A percentile compares a stretch with the other conserved stretches of the same genome.
Evolutionary conservation across 2,329 filamentous ascomycete genomes (phyloP).

Genomic region (Neopestalotiopsis clavispora): DNA sequence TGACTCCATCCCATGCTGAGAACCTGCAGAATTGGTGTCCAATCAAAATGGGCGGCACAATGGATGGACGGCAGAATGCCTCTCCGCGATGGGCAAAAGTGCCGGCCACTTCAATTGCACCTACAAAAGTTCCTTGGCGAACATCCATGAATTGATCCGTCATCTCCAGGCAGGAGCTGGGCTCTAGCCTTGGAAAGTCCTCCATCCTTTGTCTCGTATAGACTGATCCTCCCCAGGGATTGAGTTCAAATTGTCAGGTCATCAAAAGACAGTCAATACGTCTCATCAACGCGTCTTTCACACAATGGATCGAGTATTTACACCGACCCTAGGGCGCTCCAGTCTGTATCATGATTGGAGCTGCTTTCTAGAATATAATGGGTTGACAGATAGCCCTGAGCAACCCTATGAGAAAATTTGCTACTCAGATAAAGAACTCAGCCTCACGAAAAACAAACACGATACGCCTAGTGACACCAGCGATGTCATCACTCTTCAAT

Average conservation of each 20-base stretch:
- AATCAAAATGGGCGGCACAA: neutral
- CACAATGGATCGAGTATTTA: no score
- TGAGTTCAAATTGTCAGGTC: no score
- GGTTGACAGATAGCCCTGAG: no score
- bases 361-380: no score
- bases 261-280: no score
- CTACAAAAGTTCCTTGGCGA: constrained; percentile 6
- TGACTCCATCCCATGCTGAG: neutral
- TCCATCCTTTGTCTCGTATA: neutral
- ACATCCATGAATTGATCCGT: neutral
- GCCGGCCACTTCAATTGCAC: neutral
- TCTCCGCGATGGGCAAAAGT: neutral
- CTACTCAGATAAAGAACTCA: no score
- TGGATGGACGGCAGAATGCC: neutral
- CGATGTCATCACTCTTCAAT: neutral
- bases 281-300: no score
- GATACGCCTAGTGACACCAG: no score
- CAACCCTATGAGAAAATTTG: no score
- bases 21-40: neutral
- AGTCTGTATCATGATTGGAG: no score
- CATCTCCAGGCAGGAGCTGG: neutral
- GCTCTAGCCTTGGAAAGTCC: neutral
- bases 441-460: neutral
- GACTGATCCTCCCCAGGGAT: no score
- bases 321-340: no score